These are phyloP conservation scores for Phalaenopsis equestris DNA, from an alignment of 106 monocot genomes.

Conservation along the genomic window DNA sequence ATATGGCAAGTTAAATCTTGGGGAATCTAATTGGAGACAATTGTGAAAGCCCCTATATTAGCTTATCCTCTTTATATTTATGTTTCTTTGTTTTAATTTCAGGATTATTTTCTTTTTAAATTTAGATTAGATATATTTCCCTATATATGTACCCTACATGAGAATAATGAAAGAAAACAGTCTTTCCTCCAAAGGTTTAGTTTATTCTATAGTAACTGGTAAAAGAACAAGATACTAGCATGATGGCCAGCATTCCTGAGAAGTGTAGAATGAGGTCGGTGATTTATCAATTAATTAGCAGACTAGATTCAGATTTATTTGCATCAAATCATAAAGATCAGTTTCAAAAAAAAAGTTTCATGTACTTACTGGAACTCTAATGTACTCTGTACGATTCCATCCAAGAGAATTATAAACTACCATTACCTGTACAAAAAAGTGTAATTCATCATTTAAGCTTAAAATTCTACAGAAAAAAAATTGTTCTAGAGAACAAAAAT, in stretches of 20 bases:
- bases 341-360: background rate
- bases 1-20: no score
- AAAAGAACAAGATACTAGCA: no score
- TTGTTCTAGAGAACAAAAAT: background rate
- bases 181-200: no score
- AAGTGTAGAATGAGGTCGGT: background rate
- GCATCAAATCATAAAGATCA: background rate
- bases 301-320: background rate
- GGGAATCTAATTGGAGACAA: no score
- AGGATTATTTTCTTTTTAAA: no score
- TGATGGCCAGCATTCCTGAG: background rate
- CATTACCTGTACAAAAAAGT: slow-evolving; percentile 26
- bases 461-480: background rate
- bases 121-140: no score
- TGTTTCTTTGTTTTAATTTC: no score
- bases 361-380: slow-evolving; percentile 37
- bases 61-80: no score
- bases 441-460: background rate
- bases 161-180: no score
- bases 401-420: slow-evolving; percentile 49
- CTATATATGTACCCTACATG: no score
- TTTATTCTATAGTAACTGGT: no score
- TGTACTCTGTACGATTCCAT: slow-evolving; percentile 31
- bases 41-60: no score
- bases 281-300: background rate